Evolutionary conservation across 495 filamentous ascomycete genomes (phyloP).

Genomic region (Tuber umbilicatum): DNA sequence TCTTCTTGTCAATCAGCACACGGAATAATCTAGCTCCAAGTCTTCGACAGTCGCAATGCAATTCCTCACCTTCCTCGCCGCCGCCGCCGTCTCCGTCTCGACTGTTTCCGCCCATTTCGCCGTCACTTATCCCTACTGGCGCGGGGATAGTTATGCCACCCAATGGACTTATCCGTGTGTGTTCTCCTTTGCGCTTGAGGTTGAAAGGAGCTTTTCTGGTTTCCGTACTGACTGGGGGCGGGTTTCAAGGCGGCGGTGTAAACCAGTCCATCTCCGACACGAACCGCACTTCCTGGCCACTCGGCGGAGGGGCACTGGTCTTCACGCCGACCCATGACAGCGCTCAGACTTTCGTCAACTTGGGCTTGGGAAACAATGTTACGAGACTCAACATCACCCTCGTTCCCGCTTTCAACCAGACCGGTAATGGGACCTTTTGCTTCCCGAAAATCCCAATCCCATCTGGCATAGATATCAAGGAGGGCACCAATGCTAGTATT

Average conservation of each 20-base stretch:
- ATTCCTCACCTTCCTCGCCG: conserved; percentile 35
- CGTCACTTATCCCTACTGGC: conserved; percentile 54
- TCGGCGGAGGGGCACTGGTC: conserved; percentile 51
- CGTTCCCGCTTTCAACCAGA: conserved; percentile 52
- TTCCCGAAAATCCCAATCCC: conserved; percentile 49
- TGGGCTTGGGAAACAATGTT: conserved; percentile 54
- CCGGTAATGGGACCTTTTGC: conserved; percentile 57
- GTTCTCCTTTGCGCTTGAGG: conserved; percentile 20
- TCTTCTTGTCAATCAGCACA: background rate
- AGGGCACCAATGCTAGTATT: conserved; percentile 51
- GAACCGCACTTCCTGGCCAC: conserved; percentile 59
- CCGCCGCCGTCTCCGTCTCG: conserved; percentile 43
- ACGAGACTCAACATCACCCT: conserved; percentile 58
- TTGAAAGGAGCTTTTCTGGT: background rate
- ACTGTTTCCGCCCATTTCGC: conserved; percentile 54
- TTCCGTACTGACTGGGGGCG: background rate
- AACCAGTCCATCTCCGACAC: conserved; percentile 44
- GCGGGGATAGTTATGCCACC: conserved; percentile 50
- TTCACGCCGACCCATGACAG: conserved; percentile 52
- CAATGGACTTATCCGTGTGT: conserved; percentile 58
- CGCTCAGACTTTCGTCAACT: conserved; percentile 57
- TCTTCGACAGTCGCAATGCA: conserved; percentile 17
- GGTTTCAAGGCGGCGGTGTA: conserved; percentile 51
- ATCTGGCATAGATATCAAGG: conserved; percentile 43
- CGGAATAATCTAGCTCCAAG: background rate